A percentile compares a stretch with the other conserved stretches of the same genome.
These are phyloP conservation scores for Hanseniaspora vineae DNA, from an alignment of 805 yeast species.

Conservation along the genomic window DNA sequence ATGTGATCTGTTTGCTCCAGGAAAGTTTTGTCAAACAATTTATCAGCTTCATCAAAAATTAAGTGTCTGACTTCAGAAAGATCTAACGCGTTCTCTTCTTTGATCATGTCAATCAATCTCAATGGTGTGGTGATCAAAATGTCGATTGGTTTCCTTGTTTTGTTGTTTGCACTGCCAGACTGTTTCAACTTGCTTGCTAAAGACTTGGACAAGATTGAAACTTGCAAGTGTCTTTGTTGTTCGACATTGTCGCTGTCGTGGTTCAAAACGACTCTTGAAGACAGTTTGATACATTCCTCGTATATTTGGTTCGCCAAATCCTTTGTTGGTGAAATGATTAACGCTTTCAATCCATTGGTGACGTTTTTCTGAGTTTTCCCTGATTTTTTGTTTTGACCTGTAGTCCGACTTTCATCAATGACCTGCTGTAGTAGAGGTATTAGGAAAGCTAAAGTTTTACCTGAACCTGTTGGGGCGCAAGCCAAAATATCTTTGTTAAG, in stretches of 20 bases:
- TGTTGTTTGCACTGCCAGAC: constrained; percentile 22
- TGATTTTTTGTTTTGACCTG: too few relatives aligned
- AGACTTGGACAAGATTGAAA: constrained; percentile 59
- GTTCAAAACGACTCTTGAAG: constrained; percentile 20
- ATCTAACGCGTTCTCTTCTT: constrained; percentile 42
- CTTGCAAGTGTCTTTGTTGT: constrained; percentile 35
- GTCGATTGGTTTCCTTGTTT: constrained; percentile 55
- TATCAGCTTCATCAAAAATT: constrained; percentile 93
- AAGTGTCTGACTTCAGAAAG: constrained; percentile 58
- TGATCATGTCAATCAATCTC: constrained; percentile 65
- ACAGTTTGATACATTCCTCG: constrained; percentile 48
- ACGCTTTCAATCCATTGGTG: constrained; percentile 44
- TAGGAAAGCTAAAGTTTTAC: constrained; percentile 85
- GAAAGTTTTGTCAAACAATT: constrained; percentile 75
- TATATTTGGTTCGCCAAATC: constrained; percentile 84
- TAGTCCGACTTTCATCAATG: constrained; percentile 9
- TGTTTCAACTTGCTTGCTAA: constrained; percentile 48
- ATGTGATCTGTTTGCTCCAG: constrained; percentile 85
- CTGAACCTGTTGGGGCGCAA: constrained; percentile 98
- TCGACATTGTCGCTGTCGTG: constrained; percentile 25
- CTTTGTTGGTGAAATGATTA: constrained; percentile 86
- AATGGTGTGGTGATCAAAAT: constrained; percentile 80
- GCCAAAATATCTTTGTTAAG: constrained; percentile 69
- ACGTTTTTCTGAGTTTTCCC: constrained; percentile 4
- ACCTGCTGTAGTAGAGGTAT: constrained; percentile 64